These are phyloP conservation scores for Pezicula carpinea DNA, from an alignment of 2,329 filamentous ascomycete species.

Conservation along the genomic window DNA sequence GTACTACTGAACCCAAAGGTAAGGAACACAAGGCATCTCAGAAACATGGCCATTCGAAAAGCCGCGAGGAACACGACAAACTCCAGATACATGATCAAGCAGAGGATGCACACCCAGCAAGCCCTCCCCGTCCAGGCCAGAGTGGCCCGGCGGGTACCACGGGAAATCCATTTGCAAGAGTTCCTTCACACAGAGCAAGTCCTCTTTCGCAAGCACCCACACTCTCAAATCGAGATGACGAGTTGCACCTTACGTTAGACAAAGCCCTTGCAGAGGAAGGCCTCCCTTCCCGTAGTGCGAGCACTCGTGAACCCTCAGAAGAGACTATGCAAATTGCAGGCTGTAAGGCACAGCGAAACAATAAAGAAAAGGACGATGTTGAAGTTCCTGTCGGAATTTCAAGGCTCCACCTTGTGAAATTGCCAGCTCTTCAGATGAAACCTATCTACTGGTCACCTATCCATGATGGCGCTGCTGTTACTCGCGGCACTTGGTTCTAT, in stretches of 20 bases:
- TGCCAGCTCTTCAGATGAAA: slow-evolving; percentile 82
- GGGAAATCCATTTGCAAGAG: slow-evolving; percentile 43
- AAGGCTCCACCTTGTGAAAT: slow-evolving; percentile 80
- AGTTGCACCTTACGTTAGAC: not conserved
- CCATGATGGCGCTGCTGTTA: slow-evolving; percentile 78
- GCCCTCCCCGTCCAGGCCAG: not conserved
- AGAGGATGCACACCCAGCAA: not conserved
- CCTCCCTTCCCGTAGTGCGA: slow-evolving; percentile 5
- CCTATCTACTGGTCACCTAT: slow-evolving; percentile 97
- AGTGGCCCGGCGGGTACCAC: slow-evolving; percentile 34
- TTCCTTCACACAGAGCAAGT: slow-evolving; percentile 24
- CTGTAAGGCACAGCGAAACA: slow-evolving; percentile 27
- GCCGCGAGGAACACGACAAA: slow-evolving; percentile 2
- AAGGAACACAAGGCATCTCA: not conserved
- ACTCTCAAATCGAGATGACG: slow-evolving; percentile 2
- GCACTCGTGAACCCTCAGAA: slow-evolving; percentile 11
- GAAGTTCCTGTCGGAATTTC: slow-evolving; percentile 84
- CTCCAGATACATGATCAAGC: slow-evolving; percentile 1
- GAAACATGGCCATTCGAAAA: slow-evolving; percentile 4
- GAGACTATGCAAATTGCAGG: slow-evolving; percentile 15
- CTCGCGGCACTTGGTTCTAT: slow-evolving; percentile 95
- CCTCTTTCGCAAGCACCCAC: slow-evolving; percentile 2
- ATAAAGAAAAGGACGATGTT: slow-evolving; percentile 20
- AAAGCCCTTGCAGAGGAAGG: not conserved
- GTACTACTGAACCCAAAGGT: not conserved